Evolutionary conservation across 192 early-diverging fungal species (phyloP), one percentile per base, ranked within the genome.

Genomic region (Coemansia sp.): DNA sequence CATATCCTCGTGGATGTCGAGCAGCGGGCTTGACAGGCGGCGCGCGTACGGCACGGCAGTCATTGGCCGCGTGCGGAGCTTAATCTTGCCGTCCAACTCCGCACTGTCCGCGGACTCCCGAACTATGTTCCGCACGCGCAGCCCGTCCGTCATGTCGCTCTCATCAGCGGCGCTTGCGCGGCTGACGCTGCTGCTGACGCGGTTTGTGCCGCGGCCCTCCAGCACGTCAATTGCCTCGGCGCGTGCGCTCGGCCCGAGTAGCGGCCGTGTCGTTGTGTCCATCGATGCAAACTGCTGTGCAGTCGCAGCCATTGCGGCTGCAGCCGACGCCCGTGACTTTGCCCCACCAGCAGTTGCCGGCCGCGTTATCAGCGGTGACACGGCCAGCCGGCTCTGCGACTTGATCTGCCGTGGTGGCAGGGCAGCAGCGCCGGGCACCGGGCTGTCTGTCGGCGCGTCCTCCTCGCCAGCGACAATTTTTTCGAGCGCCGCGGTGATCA

Each of bases 51-150:
- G 60, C 25, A 64, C 62, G 10, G 74, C 62, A 6, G 74, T 77
- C 30, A 77, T 52, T 8, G 74, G 74, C 23, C 74, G 64, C 19
- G 74, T 77, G 54, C 74, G 74, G 22, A 77, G 69, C 8, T 64
- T 64, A 40, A 77, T 70, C 57, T 63, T 77, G 52, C 60, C n/a
- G 11, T 54, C 31, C 2, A 35, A 5, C 2, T 32, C 51, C 14
- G 31, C 31, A 32, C 28, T 33, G 31, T 54, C 30, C 0, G 11
- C 30, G 5, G 51, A 33, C 6, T 19, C 31, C 12, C 31, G 51
- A 27, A 33, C 51, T 16, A 27, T 54, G n/a, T 33, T 27, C 19
- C 31, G 22, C 19, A n/a, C 5, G 6, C 19, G n/a, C 8, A 10
- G 11, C 19, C 14, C 27, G 30, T 32, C 51, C 18, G 59, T 32